phyloP scores from a whole-genome alignment of 2,329 filamentous ascomycete genomes.

The Pseudogymnoascus sp. region DNA sequence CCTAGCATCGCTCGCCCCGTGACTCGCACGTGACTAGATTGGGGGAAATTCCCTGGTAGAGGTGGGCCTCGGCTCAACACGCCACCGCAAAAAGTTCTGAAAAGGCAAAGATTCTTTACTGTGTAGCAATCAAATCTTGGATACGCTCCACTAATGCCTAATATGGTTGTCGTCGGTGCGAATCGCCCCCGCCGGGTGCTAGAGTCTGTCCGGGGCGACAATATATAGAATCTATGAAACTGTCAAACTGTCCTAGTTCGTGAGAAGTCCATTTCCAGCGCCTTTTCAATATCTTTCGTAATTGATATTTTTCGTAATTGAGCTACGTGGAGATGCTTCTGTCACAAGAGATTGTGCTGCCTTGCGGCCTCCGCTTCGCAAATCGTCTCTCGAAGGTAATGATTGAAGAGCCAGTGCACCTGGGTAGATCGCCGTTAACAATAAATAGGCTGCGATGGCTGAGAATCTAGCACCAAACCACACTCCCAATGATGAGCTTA shows the following conservation, averaged over 20 bases:
- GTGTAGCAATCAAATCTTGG: not conserved
- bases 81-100: not conserved
- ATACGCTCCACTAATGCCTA: conserved; percentile 1
- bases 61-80: not conserved
- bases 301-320: not conserved
- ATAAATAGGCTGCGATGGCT: conserved; percentile 42
- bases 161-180: not conserved
- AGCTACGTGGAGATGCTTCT: not conserved
- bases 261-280: not conserved
- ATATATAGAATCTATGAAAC: not conserved
- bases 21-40: not conserved
- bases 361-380: conserved; percentile 47
- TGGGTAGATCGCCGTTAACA: conserved; percentile 8
- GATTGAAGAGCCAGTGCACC: not conserved
- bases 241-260: not conserved
- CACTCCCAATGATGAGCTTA: conserved; percentile 37
- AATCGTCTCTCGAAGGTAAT: conserved; percentile 43
- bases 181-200: not conserved
- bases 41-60: not conserved
- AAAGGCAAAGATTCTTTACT: not conserved
- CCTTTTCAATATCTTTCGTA: not conserved
- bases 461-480: conserved; percentile 36
- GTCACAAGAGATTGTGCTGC: conserved; percentile 27
- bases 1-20: not conserved
- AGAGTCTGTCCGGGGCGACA: not conserved